Evolutionary conservation across 306 rosid species (phyloP).

Genomic region (Pachyrhizus erosus): DNA sequence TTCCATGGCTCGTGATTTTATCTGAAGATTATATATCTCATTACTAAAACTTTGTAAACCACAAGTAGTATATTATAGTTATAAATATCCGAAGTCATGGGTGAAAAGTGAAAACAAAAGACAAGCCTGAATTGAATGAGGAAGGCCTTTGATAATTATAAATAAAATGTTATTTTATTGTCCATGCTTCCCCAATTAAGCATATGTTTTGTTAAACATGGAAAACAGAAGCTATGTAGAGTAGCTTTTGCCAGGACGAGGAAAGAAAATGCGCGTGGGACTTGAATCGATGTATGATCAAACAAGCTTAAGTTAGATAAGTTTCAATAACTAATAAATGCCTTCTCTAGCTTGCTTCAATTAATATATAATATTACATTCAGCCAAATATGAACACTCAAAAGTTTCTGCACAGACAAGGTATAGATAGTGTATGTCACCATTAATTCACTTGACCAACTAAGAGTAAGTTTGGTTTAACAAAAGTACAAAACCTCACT

Average conservation of each 20-base stretch:
- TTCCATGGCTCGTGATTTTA: slow-evolving; percentile 67
- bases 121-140: not conserved
- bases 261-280: too few species aligned
- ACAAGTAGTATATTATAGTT: not conserved
- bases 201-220: too few species aligned
- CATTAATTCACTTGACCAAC: not conserved
- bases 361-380: not conserved
- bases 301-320: not conserved
- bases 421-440: too few species aligned
- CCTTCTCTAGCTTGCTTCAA: slow-evolving; percentile 3
- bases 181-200: not conserved
- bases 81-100: not conserved
- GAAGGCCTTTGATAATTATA: too few species aligned
- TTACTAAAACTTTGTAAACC: not conserved
- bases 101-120: not conserved
- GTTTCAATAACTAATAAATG: not conserved
- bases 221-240: too few species aligned
- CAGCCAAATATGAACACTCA: not conserved
- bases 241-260: too few species aligned
- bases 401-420: not conserved
- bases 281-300: too few species aligned
- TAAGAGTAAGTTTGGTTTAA: too few species aligned
- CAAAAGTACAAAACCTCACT: too few species aligned
- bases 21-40: slow-evolving; percentile 49
- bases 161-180: not conserved